Evolutionary conservation across 352 stramenopile species (phyloP).

Genomic region (Phytopythium oedochilum): DNA sequence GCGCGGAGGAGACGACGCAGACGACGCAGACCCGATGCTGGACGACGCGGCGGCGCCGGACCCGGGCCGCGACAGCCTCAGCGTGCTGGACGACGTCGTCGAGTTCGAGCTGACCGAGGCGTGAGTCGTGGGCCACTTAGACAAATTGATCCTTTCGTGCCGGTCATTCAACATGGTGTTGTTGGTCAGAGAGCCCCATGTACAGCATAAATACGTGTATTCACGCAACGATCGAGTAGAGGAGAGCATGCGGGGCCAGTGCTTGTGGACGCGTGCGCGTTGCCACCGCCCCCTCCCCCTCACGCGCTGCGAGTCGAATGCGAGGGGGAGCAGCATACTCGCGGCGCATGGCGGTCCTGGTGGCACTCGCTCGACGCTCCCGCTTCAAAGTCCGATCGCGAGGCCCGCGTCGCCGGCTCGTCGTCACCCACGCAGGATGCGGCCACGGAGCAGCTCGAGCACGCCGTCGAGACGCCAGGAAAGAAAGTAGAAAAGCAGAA

Average conservation of each 20-base stretch:
- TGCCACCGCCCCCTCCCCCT: no score
- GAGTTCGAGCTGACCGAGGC: conserved; percentile 35
- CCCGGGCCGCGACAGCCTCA: conserved; percentile 30
- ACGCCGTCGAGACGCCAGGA: neutral
- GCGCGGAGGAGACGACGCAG: conserved; percentile 8
- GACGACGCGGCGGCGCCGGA: conserved; percentile 12
- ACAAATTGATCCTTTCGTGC: no score
- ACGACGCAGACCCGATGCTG: conserved; percentile 14
- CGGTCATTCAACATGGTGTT: no score
- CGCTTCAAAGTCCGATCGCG: neutral
- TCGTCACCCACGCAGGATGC: neutral
- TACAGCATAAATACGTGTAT: conserved; percentile 6
- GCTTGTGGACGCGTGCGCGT: no score
- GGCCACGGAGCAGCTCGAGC: neutral
- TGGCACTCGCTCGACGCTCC: neutral
- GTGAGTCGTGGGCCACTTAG: no score
- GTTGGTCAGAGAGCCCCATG: no score
- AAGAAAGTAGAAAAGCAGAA: neutral
- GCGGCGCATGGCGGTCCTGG: no score
- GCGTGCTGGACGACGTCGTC: conserved; percentile 36
- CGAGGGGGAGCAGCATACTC: neutral
- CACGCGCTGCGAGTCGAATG: no score
- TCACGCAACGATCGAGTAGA: neutral
- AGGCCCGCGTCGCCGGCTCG: neutral
- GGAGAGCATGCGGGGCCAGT: neutral